Percentiles rank a stretch among this genome's conserved stretches.
phyloP scores from a whole-genome alignment of 2,329 filamentous ascomycete genomes.

The Bipolaris gigantea region DNA sequence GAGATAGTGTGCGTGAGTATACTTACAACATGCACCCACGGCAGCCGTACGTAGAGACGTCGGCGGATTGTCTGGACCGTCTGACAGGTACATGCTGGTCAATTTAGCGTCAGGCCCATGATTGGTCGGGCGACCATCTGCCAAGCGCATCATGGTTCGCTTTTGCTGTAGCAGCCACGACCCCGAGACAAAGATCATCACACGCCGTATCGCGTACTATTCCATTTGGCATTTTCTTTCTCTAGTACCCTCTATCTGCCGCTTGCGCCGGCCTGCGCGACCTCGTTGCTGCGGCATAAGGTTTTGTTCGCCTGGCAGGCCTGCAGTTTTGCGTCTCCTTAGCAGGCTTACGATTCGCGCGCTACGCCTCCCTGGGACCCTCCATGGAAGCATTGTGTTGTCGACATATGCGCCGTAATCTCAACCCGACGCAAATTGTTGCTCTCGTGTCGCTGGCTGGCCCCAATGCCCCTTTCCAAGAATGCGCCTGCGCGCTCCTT shows the following conservation, averaged over 20 bases:
- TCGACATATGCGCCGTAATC: slow-evolving; percentile 19
- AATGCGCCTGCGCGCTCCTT: slow-evolving; percentile 33
- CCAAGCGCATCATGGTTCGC: slow-evolving; percentile 30
- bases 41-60: slow-evolving; percentile 3
- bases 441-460: neutral
- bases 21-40: neutral
- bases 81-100: slow-evolving; percentile 21
- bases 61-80: slow-evolving; percentile 15
- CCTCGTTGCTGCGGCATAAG: slow-evolving; percentile 17
- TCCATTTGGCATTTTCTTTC: slow-evolving; percentile 23
- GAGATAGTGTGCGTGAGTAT: neutral
- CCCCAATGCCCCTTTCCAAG: slow-evolving; percentile 32
- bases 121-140: slow-evolving; percentile 28
- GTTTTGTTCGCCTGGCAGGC: slow-evolving; percentile 28
- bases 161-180: slow-evolving; percentile 40
- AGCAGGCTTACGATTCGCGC: slow-evolving; percentile 38
- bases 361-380: slow-evolving; percentile 38
- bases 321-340: slow-evolving; percentile 34
- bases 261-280: slow-evolving; percentile 16
- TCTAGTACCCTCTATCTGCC: slow-evolving; percentile 16
- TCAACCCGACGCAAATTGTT: slow-evolving; percentile 10
- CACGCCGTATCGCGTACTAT: slow-evolving; percentile 27
- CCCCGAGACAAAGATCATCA: slow-evolving; percentile 43
- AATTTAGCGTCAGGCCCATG: slow-evolving; percentile 24
- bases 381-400: slow-evolving; percentile 29